Evolutionary conservation across 2,329 filamentous ascomycete species (phyloP), one percentile per base, ranked within the genome.

Genomic region (Biscogniauxia mediterranea): DNA sequence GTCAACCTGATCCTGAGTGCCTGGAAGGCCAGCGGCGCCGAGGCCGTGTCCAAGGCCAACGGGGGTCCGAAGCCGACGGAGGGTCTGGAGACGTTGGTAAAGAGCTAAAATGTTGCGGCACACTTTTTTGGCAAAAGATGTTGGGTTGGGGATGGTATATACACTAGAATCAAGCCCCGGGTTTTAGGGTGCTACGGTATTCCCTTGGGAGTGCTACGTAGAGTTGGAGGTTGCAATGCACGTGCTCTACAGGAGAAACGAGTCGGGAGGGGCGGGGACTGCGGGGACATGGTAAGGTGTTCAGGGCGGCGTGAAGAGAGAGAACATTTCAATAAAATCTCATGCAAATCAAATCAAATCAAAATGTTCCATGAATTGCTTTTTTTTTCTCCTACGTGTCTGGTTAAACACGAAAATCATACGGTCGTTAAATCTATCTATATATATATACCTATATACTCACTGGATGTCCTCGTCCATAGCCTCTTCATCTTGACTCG

Each of bases 21-120:
- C 5, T 98, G 95, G 95, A 94, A 89, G 81, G 89, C 88, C 11
- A 95, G 91, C 70, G 94, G 94, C 28, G 95, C 93, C 1, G 86
- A 88, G 78, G 81, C 83, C 66, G 81, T 81, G 57, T 79, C 80
- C 64, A 82, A 77, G 74, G 77, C 76, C 38, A 76, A 77, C 52
- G 86, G 86, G 17, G 86, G 86, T 0, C 86, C 86, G 28, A 80
- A 76, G 68, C 78, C 84, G 49, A 89, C 86, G 0, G 79, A 78
- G 32, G 85, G 84, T 0, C 69, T 87, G 55, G 84, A 86, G 57
- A 75, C 71, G 17, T 68, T 87, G 67, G 67, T 32, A 8, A 61
- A 53, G 55, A 56, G 8, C 2, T 52, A 21, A 52, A 52, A n/a
- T 52, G 15, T 8, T 52, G 50, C 11, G 26, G 28, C 11, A 32